phyloP scores from a whole-genome alignment of 2,329 filamentous ascomycete genomes.

The Epichloe gansuensis region DNA sequence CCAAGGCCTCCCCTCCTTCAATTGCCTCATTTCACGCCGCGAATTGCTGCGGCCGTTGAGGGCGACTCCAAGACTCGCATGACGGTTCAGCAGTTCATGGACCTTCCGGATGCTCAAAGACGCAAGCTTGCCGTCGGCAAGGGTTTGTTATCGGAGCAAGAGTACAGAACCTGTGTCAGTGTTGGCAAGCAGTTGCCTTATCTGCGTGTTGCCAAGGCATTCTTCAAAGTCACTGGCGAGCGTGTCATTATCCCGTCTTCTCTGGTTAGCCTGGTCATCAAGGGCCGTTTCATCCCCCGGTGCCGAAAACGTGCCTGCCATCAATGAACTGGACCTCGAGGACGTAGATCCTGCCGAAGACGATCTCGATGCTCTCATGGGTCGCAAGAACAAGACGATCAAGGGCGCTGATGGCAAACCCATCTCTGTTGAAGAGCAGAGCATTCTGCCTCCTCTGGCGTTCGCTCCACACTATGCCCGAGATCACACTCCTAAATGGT shows the following conservation, averaged over 20 bases:
- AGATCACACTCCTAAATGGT: slow-evolving; percentile 83
- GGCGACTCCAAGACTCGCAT: slow-evolving; percentile 64
- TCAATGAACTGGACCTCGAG: slow-evolving; percentile 70
- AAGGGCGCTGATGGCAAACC: slow-evolving; percentile 50
- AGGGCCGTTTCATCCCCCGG: slow-evolving; percentile 90
- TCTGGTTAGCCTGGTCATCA: slow-evolving; percentile 87
- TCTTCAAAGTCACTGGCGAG: slow-evolving; percentile 97
- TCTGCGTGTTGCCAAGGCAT: slow-evolving; percentile 78
- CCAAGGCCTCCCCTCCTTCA: slow-evolving; percentile 75
- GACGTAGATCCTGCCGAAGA: slow-evolving; percentile 89
- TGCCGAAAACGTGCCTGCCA: slow-evolving; percentile 56
- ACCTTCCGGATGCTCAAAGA: slow-evolving; percentile 62
- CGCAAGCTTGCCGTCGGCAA: slow-evolving; percentile 58
- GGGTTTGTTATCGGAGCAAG: slow-evolving; percentile 56
- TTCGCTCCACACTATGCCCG: slow-evolving; percentile 84
- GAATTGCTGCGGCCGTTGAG: slow-evolving; percentile 54
- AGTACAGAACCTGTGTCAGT: slow-evolving; percentile 63
- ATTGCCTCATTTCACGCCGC: slow-evolving; percentile 71
- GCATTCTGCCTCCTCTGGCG: slow-evolving; percentile 70
- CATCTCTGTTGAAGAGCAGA: slow-evolving; percentile 45
- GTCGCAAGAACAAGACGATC: slow-evolving; percentile 57
- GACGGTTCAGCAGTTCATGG: slow-evolving; percentile 81
- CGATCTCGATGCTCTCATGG: slow-evolving; percentile 74
- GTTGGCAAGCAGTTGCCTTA: slow-evolving; percentile 78
- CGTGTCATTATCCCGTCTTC: slow-evolving; percentile 84